Conservation (phyloP, 371 early-diverging fungal species). For the Rhizopus sp. region DNA sequence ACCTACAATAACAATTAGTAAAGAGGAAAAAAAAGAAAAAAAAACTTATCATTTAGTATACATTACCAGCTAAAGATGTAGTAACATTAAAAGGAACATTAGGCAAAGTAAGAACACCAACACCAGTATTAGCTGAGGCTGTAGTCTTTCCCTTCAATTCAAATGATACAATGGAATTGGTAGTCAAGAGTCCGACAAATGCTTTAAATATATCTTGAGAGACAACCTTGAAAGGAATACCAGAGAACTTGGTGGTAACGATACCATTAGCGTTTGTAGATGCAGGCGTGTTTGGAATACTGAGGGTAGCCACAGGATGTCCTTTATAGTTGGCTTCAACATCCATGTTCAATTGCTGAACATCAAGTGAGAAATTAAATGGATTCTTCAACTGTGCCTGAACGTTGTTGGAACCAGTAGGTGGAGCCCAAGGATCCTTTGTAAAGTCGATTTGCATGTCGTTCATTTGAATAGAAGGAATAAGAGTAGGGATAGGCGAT, state of each 20-base stretch:
- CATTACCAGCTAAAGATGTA: slow-evolving; percentile 46
- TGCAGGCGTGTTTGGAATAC: slow-evolving; percentile 42
- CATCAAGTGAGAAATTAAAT: slow-evolving; percentile 56
- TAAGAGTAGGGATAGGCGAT: slow-evolving; percentile 34
- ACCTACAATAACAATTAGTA: slow-evolving; percentile 20
- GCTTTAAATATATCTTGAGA: slow-evolving; percentile 32
- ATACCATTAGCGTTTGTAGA: slow-evolving; percentile 37
- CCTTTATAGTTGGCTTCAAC: slow-evolving; percentile 30
- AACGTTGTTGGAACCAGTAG: slow-evolving; percentile 47
- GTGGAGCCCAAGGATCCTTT: slow-evolving; percentile 40
- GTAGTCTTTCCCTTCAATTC: slow-evolving; percentile 46
- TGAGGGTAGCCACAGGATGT: slow-evolving; percentile 42
- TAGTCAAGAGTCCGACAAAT: slow-evolving; percentile 40
- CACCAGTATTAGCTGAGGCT: slow-evolving; percentile 49
- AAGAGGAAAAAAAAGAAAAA: slow-evolving; percentile 39
- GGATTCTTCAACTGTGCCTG: slow-evolving; percentile 53
- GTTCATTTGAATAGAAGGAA: slow-evolving; percentile 46
- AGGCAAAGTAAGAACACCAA: slow-evolving; percentile 43
- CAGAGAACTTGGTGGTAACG: slow-evolving; percentile 42
- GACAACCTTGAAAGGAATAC: slow-evolving; percentile 43
- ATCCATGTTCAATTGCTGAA: slow-evolving; percentile 42
- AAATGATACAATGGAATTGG: slow-evolving; percentile 37
- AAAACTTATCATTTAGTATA: background rate
- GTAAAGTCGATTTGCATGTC: slow-evolving; percentile 56
- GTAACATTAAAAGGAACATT: slow-evolving; percentile 44